These are phyloP conservation scores for Rosa multiflora DNA, from an alignment of 306 rosid genomes.

Conservation along the genomic window DNA sequence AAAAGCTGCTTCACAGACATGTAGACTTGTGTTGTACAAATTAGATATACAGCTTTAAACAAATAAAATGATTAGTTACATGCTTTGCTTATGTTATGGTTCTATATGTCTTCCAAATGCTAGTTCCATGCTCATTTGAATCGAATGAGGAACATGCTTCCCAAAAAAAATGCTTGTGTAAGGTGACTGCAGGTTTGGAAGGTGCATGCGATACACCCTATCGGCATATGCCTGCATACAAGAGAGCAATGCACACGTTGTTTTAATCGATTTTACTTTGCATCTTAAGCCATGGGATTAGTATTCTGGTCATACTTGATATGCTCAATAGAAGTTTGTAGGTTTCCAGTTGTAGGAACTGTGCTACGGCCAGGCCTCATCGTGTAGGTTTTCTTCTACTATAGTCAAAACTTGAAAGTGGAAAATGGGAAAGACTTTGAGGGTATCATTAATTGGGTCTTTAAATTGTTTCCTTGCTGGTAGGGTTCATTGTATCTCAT, in stretches of 20 bases:
- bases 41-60: background rate
- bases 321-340: too few relatives aligned
- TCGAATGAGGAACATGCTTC: background rate
- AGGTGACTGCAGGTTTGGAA: background rate
- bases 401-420: too few relatives aligned
- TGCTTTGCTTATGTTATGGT: background rate
- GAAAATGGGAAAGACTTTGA: too few relatives aligned
- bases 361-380: too few relatives aligned
- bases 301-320: too few relatives aligned
- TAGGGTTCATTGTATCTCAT: too few relatives aligned
- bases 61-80: slow-evolving; percentile 8
- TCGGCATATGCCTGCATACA: background rate
- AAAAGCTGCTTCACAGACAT: slow-evolving; percentile 7
- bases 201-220: background rate
- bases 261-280: too few relatives aligned
- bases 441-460: too few relatives aligned
- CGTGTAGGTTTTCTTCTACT: too few relatives aligned
- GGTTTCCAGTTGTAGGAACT: too few relatives aligned
- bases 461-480: too few relatives aligned
- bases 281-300: too few relatives aligned
- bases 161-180: background rate
- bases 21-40: slow-evolving; percentile 24
- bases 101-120: background rate
- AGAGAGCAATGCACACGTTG: background rate
- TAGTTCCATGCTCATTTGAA: background rate